Evolutionary conservation across 768 basidiomycete species (phyloP).

Genomic region (Agrocybe pediades): DNA sequence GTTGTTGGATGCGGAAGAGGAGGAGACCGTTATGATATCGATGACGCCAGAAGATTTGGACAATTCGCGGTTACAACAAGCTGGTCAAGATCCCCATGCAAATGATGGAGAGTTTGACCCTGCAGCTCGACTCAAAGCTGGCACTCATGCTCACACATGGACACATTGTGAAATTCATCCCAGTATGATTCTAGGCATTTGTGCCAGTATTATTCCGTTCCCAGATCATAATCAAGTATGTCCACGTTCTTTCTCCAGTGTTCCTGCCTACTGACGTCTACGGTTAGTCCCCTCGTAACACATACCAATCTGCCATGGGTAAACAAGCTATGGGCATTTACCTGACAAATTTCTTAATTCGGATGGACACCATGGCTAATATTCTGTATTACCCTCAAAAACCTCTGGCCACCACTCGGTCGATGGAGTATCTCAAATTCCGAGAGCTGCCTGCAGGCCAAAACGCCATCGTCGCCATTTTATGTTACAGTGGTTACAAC

Average conservation of each 20-base stretch:
- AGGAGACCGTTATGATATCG: constrained; percentile 99
- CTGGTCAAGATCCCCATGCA: constrained; percentile 56
- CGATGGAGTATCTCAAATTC: constrained; percentile 99
- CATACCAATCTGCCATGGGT: constrained; percentile 99
- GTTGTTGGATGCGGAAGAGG: constrained; percentile 96
- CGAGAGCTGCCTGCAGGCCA: constrained; percentile 98
- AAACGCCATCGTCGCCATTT: constrained; percentile 97
- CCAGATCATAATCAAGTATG: constrained; percentile 98
- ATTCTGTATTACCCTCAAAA: constrained; percentile 99
- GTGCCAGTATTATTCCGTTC: constrained; percentile 99
- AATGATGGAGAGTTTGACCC: constrained; percentile 80
- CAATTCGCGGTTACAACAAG: constrained; percentile 69
- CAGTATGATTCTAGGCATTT: constrained; percentile 98
- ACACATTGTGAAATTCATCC: constrained; percentile 99
- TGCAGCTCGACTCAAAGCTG: constrained; percentile 84
- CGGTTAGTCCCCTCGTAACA: constrained; percentile 94
- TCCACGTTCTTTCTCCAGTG: constrained; percentile 1
- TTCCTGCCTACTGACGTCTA: constrained; percentile 1
- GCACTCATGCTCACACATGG: constrained; percentile 87
- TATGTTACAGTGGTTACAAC: constrained; percentile 99
- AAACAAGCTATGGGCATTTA: constrained; percentile 99
- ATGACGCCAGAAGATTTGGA: constrained; percentile 98
- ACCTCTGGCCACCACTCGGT: constrained; percentile 96
- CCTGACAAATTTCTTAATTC: constrained; percentile 96
- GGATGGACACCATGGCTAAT: constrained; percentile 99